Base-by-base conservation (phyloP, 169 alveolate species). In the Plasmodium coatneyi region DNA sequence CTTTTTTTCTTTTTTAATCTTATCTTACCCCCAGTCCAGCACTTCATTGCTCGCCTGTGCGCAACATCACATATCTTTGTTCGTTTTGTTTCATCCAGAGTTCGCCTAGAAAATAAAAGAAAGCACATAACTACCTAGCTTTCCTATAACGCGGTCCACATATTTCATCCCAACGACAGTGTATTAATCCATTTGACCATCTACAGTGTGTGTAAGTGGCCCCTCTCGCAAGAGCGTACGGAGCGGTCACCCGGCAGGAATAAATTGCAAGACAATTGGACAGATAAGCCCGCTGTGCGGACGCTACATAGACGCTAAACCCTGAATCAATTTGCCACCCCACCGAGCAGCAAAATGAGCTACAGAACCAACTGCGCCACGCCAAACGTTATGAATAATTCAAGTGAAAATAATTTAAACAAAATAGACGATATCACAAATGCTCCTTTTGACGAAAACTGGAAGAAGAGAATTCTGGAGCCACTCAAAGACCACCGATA, bases 361-460 rank as follows among this genome's bases (percentile, higher is more conserved):
- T 80, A 91, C 71, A 66, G 83, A 71, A 80, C 95, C 25, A 91
- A 91, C 43, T 91, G 83, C 74, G 54, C 92, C 84, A 39, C 84
- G 19, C 54, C 89, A n/a, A 91, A 91, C 76, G 91, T 87, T 78
- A 70, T 91, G 95, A 91, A 91, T 91, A 91, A 71, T 71, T 80
- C 95, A 14, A 80, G 43, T 43, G 76, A 66, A 25, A 66, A 66
- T 30, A 91, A 66, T 36, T 32, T 71, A 80, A 91, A 78, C 60
- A 91, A 91, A 91, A 70, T 91, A 49, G 92, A 91, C 46, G 95
- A 91, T 32, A 66, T 0, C 19, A 6, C n/a, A 1, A 91, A 91
- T 81, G 32, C 74, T 43, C 82, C 83, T 71, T 91, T 91, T 71
- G 95, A 91, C 82, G 95, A 91, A 80, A 90, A 70, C 25, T 91